Base-by-base conservation (phyloP, 2,329 filamentous ascomycete species). In the Daldinia sp. region DNA sequence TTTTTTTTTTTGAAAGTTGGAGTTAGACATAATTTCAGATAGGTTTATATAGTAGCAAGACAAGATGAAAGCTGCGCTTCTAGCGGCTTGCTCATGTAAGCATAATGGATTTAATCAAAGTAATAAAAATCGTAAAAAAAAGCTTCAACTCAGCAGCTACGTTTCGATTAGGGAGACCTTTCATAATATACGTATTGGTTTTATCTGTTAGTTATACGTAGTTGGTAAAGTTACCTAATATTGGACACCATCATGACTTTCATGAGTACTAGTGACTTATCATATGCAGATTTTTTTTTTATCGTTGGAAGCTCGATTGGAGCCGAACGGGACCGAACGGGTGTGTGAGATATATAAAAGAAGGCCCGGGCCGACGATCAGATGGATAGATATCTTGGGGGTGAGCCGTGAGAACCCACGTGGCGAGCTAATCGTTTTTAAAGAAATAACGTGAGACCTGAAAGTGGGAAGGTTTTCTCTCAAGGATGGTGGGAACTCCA, bases 331-430 rank as follows among this genome's bases (percentile, higher is more conserved):
- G 20, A 23, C 20, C 20, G 20, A 23, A 23, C 26, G 26, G 26
- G 46, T 9, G n/a, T 26, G 13, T 51, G 28, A 33, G 46, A 26
- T 51, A 51, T 6, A 33, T 51, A 33, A 50, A 15, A 51, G 28
- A 51, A 51, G 15, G 26, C 48, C 39, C 62, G 62, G 58, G 61
- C 56, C 58, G 62, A 66, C 10, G 35, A 68, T 64, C 61, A 28
- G 53, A 61, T 58, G 60, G 6, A 61, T 58, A 60, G 6, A 35
- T 28, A 26, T 35, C 35, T 48, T 13, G 13, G 13, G 13, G 42
- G 30, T 42, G 6, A 67, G 51, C 44, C 54, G 58, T 44, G 51
- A 68, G 41, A 51, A 44, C 53, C 70, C 68, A 71, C 68, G 70
- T 71, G 68, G 68, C 55, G 39, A 50, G 9, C 37, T 35, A 33